A percentile compares a stretch with the other conserved stretches of the same genome.
Conservation (phyloP, 2,329 filamentous ascomycete species). For the Fusarium piperis region DNA sequence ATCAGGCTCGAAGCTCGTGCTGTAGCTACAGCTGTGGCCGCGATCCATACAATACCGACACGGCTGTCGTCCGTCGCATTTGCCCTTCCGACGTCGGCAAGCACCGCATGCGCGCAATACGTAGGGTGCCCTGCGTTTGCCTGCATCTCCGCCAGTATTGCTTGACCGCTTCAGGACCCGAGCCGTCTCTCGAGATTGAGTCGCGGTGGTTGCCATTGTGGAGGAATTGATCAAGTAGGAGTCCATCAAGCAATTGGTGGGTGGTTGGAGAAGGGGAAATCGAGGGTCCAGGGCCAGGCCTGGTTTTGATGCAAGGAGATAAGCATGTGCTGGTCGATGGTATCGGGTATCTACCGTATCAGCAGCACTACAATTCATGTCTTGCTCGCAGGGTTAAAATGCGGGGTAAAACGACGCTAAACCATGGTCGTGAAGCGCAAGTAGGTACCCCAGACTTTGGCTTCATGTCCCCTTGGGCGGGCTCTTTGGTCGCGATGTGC, state of each 20-base stretch:
- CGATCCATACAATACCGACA: conserved; percentile 29
- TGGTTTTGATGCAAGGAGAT: background rate
- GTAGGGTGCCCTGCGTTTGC: conserved; percentile 28
- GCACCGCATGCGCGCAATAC: conserved; percentile 37
- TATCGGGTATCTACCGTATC: background rate
- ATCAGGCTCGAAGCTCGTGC: background rate
- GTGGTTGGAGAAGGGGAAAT: background rate
- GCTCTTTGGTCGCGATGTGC: background rate
- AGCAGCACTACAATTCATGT: background rate
- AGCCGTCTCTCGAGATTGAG: background rate
- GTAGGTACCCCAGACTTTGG: background rate
- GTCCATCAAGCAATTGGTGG: background rate
- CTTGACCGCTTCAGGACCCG: background rate
- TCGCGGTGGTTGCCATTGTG: background rate
- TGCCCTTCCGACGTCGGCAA: conserved; percentile 38
- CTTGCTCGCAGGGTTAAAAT: background rate
- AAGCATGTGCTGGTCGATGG: background rate
- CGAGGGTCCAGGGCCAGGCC: background rate
- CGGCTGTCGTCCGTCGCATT: conserved; percentile 36
- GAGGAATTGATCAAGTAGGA: background rate
- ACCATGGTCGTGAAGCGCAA: background rate
- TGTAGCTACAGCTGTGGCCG: conserved; percentile 23
- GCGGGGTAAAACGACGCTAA: background rate
- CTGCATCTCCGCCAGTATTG: background rate
- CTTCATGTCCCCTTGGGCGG: background rate